These are phyloP conservation scores for Globisporangium cederbergense DNA, from an alignment of 352 stramenopile species.

Conservation along the genomic window DNA sequence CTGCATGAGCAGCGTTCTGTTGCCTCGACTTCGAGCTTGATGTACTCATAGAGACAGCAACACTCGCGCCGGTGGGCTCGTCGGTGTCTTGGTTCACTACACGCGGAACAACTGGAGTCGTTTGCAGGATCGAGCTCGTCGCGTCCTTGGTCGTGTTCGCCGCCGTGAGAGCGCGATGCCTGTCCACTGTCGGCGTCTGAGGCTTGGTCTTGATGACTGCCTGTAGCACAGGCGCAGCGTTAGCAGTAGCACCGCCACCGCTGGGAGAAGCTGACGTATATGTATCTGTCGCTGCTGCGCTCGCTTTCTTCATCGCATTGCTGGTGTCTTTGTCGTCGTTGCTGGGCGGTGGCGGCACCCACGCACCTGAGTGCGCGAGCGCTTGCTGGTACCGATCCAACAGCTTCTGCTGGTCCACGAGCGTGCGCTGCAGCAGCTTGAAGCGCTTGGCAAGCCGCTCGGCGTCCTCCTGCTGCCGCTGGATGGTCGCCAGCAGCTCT, in stretches of 20 bases:
- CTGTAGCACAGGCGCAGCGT: not conserved
- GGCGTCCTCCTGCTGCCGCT: conserved; percentile 36
- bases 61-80: not conserved
- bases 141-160: not conserved
- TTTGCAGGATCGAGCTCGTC: not conserved
- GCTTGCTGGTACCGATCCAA: conserved; percentile 63
- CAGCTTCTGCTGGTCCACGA: conserved; percentile 68
- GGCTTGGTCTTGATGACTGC: not conserved
- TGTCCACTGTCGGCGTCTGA: not conserved
- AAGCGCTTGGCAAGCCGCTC: conserved; percentile 44
- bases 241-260: not conserved
- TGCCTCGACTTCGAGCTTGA: not conserved
- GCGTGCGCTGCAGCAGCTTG: conserved; percentile 55
- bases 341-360: not conserved
- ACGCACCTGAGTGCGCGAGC: conserved; percentile 17
- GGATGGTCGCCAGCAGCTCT: conserved; percentile 44
- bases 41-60: not conserved
- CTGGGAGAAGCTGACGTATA: not conserved
- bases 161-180: not conserved
- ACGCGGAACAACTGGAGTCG: not conserved
- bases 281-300: not conserved
- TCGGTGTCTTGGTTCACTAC: conserved; percentile 1
- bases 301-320: not conserved
- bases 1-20: not conserved
- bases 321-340: not conserved